phyloP scores from a whole-genome alignment of 345 rosid species.

The Linum trigynum region DNA sequence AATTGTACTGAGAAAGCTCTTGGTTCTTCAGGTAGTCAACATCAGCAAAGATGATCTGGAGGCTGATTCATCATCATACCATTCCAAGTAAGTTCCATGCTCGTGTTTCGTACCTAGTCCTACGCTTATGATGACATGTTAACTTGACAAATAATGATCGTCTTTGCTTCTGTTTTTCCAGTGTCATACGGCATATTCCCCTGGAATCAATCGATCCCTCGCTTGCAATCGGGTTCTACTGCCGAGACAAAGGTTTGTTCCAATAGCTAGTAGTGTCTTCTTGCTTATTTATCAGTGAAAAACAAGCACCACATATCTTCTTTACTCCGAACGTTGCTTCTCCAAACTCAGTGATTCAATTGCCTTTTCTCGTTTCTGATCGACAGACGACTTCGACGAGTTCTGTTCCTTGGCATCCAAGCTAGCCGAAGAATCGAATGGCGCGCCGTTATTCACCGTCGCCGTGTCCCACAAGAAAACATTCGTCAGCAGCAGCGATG shows the following conservation, averaged over 20 bases:
- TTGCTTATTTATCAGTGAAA: too few relatives aligned
- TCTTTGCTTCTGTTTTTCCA: conserved; percentile 21
- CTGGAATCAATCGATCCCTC: conserved; percentile 79
- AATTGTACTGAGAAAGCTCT: too few relatives aligned
- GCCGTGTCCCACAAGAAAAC: conserved; percentile 15
- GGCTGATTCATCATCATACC: conserved; percentile 81
- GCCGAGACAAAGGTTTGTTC: conserved; percentile 64
- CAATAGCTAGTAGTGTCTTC: background rate
- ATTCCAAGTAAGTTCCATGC: conserved; percentile 49
- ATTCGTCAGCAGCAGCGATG: background rate
- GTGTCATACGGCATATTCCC: conserved; percentile 50
- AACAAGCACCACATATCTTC: too few relatives aligned
- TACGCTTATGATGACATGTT: background rate
- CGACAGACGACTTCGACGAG: conserved; percentile 65
- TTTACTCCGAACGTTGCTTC: too few relatives aligned
- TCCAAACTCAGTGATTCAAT: too few relatives aligned
- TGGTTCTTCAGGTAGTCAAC: conserved; percentile 41
- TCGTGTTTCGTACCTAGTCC: background rate
- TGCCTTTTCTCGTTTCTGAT: background rate
- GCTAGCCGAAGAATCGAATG: conserved; percentile 66
- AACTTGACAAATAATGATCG: background rate
- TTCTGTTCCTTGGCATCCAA: conserved; percentile 65
- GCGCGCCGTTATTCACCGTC: conserved; percentile 75
- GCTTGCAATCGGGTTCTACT: conserved; percentile 82
- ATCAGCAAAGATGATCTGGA: conserved; percentile 43